phyloP scores from a whole-genome alignment of 139 green algal species.

The Chlorella sp. region DNA sequence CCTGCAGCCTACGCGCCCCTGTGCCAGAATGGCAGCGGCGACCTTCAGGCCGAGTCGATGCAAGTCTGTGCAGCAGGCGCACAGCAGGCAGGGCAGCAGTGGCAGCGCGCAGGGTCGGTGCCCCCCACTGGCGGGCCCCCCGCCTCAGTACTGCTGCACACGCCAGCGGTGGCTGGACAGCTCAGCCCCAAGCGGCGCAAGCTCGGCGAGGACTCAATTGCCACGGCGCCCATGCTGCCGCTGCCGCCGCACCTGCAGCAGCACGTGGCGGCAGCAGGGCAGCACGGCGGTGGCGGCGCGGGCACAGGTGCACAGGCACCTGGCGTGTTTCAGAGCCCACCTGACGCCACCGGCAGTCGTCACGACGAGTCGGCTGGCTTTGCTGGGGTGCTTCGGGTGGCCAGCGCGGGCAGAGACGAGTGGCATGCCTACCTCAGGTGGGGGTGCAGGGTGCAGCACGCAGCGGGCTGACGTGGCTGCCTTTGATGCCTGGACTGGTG shows the following conservation, averaged over 20 bases:
- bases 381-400: not conserved
- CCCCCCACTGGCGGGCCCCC: not conserved
- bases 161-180: not conserved
- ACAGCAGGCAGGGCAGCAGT: not conserved
- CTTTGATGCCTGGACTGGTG: not conserved
- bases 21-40: not conserved
- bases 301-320: not conserved
- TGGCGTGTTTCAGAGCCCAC: not conserved
- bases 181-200: not conserved
- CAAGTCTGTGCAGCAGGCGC: not conserved
- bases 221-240: not conserved
- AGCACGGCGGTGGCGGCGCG: not conserved
- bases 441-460: not conserved
- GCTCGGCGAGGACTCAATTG: not conserved
- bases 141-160: not conserved
- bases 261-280: not conserved
- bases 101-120: not conserved
- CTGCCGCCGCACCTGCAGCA: not conserved
- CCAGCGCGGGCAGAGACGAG: not conserved
- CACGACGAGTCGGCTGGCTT: conserved; percentile 18
- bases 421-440: conserved; percentile 9
- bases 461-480: not conserved
- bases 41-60: not conserved
- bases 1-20: not conserved
- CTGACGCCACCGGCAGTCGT: not conserved